Evolutionary conservation across 176 grass and related monocot genomes (phyloP).

Genomic region (sorghum (Sorghum bicolor)): Sorghum_bicolor_NCBIv3 NC_012870.2:6377001-6377500

Average conservation of each 20-base stretch:
- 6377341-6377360: background rate
- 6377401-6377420: slow-evolving; percentile 28
- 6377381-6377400: background rate
- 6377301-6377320: too few relatives aligned
- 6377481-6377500: background rate
- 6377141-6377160: background rate
- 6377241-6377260: background rate
- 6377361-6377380: background rate
- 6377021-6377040: slow-evolving; percentile 17
- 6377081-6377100: background rate
- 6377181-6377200: background rate
- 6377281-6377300: slow-evolving; percentile 2
- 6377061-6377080: slow-evolving; percentile 8
- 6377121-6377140: too few relatives aligned
- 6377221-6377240: background rate
- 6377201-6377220: background rate
- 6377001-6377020: background rate
- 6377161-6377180: background rate
- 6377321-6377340: too few relatives aligned
- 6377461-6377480: too few relatives aligned
- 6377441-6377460: background rate
- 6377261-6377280: background rate
- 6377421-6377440: slow-evolving; percentile 17
- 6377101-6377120: background rate
- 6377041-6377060: background rate